A percentile compares a stretch with the other conserved stretches of the same genome.
phyloP scores from a whole-genome alignment of 305 asterid genomes.

The Fraxinus baroniana region DNA sequence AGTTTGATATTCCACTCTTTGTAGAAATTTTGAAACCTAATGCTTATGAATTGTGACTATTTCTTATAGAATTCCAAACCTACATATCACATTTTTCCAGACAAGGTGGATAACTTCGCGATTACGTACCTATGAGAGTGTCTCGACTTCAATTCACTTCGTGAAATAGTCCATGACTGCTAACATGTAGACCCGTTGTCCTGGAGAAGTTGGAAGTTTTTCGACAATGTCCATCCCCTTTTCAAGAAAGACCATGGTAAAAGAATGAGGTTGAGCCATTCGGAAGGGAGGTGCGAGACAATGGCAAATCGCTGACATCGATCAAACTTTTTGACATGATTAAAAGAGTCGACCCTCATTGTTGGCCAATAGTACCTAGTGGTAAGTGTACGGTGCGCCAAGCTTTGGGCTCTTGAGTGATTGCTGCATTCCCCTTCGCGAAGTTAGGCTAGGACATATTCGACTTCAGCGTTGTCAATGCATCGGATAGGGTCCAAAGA shows the following conservation, averaged over 20 bases:
- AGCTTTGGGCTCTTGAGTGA: too few species aligned
- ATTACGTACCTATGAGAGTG: not conserved
- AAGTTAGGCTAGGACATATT: too few species aligned
- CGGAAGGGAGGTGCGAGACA: too few species aligned
- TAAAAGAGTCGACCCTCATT: too few species aligned
- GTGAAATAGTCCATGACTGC: not conserved
- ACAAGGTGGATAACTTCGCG: not conserved
- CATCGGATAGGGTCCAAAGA: too few species aligned
- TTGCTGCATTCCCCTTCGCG: too few species aligned
- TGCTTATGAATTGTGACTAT: not conserved
- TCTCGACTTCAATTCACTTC: not conserved
- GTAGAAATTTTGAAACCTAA: not conserved
- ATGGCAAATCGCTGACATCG: too few species aligned
- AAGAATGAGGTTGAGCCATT: too few species aligned
- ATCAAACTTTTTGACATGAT: too few species aligned
- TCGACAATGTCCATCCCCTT: not conserved
- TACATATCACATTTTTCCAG: not conserved
- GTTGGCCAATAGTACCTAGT: too few species aligned
- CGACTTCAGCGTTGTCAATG: too few species aligned
- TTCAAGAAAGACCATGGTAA: not conserved
- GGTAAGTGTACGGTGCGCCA: too few species aligned
- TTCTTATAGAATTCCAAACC: not conserved
- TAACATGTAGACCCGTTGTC: not conserved
- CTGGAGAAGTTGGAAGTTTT: not conserved
- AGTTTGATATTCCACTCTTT: not conserved